A percentile compares a stretch with the other conserved stretches of the same genome.
phyloP scores from a whole-genome alignment of 1,139 yeast genomes.

The Hansenula sp. region DNA sequence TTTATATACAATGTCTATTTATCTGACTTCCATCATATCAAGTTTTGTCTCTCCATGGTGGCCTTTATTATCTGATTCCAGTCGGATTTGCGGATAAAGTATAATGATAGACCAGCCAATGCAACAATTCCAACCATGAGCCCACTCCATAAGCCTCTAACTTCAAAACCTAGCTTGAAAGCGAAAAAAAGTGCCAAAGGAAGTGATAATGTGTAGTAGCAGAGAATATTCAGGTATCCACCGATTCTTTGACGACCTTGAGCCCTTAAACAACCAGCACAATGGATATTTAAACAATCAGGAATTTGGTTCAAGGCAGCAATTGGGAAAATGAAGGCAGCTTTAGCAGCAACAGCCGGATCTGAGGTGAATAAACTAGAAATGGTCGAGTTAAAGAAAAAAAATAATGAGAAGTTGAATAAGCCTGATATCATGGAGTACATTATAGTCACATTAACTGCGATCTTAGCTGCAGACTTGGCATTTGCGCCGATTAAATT shows the following conservation, averaged over 20 bases:
- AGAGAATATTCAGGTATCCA: constrained; percentile 61
- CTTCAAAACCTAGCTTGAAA: constrained; percentile 43
- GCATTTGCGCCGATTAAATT: constrained; percentile 29
- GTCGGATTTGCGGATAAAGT: constrained; percentile 34
- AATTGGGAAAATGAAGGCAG: constrained; percentile 53
- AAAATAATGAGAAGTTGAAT: constrained; percentile 28
- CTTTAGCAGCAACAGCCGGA: constrained; percentile 39
- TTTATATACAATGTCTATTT: background rate
- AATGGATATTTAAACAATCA: constrained; percentile 68
- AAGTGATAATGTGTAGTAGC: constrained; percentile 57
- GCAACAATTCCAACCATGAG: constrained; percentile 62
- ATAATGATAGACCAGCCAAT: constrained; percentile 52
- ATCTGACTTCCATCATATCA: background rate
- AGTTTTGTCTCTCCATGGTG: constrained; percentile 29
- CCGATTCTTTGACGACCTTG: constrained; percentile 76
- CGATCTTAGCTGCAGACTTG: constrained; percentile 23
- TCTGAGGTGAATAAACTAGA: constrained; percentile 25
- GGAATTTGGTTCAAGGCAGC: constrained; percentile 63
- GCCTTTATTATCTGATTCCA: constrained; percentile 39
- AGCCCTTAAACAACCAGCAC: constrained; percentile 72
- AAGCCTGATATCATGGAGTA: constrained; percentile 26
- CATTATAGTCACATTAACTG: constrained; percentile 30
- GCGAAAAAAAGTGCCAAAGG: constrained; percentile 62
- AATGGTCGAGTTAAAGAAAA: constrained; percentile 19
- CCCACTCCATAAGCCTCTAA: constrained; percentile 80